phyloP scores from a whole-genome alignment of 225 moss, liverwort and hornwort genomes.

The Physcomitrellopsis africana region DNA sequence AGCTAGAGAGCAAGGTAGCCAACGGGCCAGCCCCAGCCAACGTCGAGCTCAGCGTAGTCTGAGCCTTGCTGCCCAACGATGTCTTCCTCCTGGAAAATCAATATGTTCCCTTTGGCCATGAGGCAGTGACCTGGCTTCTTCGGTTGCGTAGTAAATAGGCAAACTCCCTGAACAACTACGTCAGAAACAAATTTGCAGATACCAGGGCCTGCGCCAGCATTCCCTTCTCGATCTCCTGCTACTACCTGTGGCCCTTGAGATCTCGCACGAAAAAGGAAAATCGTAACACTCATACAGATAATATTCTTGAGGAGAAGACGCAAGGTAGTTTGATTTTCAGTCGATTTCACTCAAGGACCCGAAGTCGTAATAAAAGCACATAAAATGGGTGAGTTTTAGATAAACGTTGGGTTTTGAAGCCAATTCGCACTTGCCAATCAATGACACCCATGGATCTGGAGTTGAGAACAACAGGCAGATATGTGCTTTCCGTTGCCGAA shows the following conservation, averaged over 20 bases:
- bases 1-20: slow-evolving; percentile 29
- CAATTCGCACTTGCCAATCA: too few species aligned
- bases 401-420: too few species aligned
- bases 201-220: slow-evolving; percentile 34
- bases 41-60: slow-evolving; percentile 49
- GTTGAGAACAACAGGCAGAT: too few species aligned
- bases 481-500: too few species aligned
- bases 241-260: slow-evolving; percentile 42
- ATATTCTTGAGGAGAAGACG: slow-evolving; percentile 31
- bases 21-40: slow-evolving; percentile 40
- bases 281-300: slow-evolving; percentile 25
- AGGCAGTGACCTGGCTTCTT: slow-evolving; percentile 22
- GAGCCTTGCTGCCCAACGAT: slow-evolving; percentile 25
- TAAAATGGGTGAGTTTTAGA: slow-evolving; percentile 27
- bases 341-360: slow-evolving; percentile 56
- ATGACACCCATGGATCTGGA: too few species aligned
- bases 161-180: slow-evolving; percentile 22
- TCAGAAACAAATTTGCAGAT: slow-evolving; percentile 37
- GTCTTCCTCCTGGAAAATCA: not conserved
- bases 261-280: slow-evolving; percentile 26
- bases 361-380: slow-evolving; percentile 49
- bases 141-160: slow-evolving; percentile 13
- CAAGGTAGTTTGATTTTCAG: slow-evolving; percentile 52
- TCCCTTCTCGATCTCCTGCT: slow-evolving; percentile 40
- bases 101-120: slow-evolving; percentile 16